Conservation (phyloP, 768 basidiomycete species). For the Mycena floridula region DNA sequence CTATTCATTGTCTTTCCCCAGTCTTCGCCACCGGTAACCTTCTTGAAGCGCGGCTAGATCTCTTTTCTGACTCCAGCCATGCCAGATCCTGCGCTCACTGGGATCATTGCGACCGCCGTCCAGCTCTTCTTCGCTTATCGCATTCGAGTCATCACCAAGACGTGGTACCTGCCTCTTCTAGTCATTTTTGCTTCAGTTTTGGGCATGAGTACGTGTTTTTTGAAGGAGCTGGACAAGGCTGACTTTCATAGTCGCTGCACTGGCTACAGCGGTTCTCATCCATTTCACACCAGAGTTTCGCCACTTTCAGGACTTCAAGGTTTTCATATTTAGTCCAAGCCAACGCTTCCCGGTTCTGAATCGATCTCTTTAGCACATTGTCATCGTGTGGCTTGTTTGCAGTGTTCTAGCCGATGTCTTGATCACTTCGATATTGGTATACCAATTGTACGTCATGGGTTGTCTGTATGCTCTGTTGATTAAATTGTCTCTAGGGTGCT, state of each 20-base stretch:
- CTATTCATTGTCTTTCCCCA: slow-evolving; percentile 8
- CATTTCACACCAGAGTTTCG: slow-evolving; percentile 25
- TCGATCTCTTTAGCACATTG: slow-evolving; percentile 11
- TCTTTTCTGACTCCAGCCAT: background rate
- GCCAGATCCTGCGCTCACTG: slow-evolving; percentile 40
- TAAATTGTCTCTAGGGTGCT: background rate
- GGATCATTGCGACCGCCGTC: slow-evolving; percentile 37
- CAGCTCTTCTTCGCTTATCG: slow-evolving; percentile 45
- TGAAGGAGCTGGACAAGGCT: background rate
- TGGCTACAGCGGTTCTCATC: slow-evolving; percentile 22
- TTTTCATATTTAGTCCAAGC: slow-evolving; percentile 9
- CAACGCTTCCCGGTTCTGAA: background rate
- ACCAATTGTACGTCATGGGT: slow-evolving; percentile 22
- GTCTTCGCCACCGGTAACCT: slow-evolving; percentile 34
- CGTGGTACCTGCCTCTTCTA: slow-evolving; percentile 15
- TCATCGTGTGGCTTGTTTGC: slow-evolving; percentile 32
- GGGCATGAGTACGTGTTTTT: slow-evolving; percentile 12
- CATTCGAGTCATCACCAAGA: slow-evolving; percentile 28
- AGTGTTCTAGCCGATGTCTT: slow-evolving; percentile 28
- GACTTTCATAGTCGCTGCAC: slow-evolving; percentile 22
- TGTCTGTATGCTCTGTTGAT: background rate
- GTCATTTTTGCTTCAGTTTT: slow-evolving; percentile 16
- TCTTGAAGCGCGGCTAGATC: background rate
- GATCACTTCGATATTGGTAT: slow-evolving; percentile 30
- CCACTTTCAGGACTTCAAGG: slow-evolving; percentile 26